Conservation (phyloP, 495 filamentous ascomycete species). For the Aspergillus asperescens region DNA sequence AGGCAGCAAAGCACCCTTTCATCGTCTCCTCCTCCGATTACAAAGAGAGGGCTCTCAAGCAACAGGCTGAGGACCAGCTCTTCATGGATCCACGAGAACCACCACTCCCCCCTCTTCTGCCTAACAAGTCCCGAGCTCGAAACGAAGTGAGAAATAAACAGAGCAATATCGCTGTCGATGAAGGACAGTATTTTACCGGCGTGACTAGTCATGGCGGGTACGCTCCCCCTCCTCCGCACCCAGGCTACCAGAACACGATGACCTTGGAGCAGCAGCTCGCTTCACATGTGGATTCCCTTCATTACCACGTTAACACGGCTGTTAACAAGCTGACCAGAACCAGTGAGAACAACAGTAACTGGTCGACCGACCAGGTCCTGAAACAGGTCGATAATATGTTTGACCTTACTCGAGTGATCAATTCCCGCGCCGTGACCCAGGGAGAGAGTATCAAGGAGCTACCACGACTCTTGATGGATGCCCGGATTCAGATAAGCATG, state of each 20-base stretch:
- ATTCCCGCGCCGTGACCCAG: constrained; percentile 9
- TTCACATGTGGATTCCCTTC: constrained; percentile 16
- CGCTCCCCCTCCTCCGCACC: constrained; percentile 23
- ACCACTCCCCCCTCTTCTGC: background rate
- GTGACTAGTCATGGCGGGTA: constrained; percentile 21
- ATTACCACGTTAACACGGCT: constrained; percentile 17
- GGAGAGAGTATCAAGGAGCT: constrained; percentile 12
- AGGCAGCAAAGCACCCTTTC: constrained; percentile 10
- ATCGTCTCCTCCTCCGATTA: constrained; percentile 14
- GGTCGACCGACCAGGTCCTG: constrained; percentile 19
- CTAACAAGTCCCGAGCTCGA: background rate
- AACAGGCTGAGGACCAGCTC: background rate
- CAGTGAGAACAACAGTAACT: constrained; percentile 20
- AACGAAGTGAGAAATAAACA: background rate
- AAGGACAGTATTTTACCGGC: constrained; percentile 1
- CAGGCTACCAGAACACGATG: constrained; percentile 24
- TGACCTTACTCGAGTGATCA: constrained; percentile 13
- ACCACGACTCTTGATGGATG: constrained; percentile 5
- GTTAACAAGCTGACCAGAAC: constrained; percentile 10
- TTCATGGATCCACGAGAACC: background rate
- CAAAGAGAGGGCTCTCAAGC: background rate
- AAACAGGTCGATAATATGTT: constrained; percentile 16
- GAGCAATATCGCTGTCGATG: background rate
- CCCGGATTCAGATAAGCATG: constrained; percentile 7
- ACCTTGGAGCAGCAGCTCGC: constrained; percentile 22